A percentile compares a stretch with the other conserved stretches of the same genome.
Conservation (phyloP, 2,329 filamentous ascomycete genomes). For the Cryphonectria radicalis region DNA sequence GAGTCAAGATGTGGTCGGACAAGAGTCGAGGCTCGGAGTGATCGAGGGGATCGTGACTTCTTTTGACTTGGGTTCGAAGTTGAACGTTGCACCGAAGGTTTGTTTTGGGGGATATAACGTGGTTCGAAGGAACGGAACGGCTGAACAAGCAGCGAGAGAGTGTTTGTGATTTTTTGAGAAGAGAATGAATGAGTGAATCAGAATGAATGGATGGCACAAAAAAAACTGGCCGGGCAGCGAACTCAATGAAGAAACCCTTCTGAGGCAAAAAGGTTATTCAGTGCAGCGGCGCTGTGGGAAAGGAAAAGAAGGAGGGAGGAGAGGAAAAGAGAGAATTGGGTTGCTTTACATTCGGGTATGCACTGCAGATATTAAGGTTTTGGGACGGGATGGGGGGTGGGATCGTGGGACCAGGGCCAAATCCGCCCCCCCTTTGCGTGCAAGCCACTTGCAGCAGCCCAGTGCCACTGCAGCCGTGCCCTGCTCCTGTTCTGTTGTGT, state of each 20-base stretch:
- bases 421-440: not conserved
- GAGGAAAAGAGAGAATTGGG: slow-evolving; percentile 1
- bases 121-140: slow-evolving; percentile 23
- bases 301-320: slow-evolving; percentile 15
- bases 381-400: slow-evolving; percentile 7
- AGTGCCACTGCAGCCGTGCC: not conserved
- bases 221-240: slow-evolving; percentile 19
- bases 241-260: slow-evolving; percentile 10
- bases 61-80: slow-evolving; percentile 41
- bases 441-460: slow-evolving; percentile 1
- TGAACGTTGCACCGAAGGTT: slow-evolving; percentile 32
- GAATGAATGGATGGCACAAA: slow-evolving; percentile 29
- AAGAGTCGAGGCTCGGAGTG: slow-evolving; percentile 15
- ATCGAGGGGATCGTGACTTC: slow-evolving; percentile 38
- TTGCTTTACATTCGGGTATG: slow-evolving; percentile 22
- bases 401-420: not conserved
- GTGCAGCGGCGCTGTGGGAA: slow-evolving; percentile 19
- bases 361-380: slow-evolving; percentile 29
- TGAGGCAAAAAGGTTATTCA: slow-evolving; percentile 4
- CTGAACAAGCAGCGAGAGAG: slow-evolving; percentile 29
- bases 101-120: not conserved
- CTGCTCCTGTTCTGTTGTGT: not conserved
- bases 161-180: slow-evolving; percentile 15
- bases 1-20: slow-evolving; percentile 12
- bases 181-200: slow-evolving; percentile 27